Base-by-base conservation (phyloP, 2,329 filamentous ascomycete genomes). In the Ambrosiella xylebori region DNA sequence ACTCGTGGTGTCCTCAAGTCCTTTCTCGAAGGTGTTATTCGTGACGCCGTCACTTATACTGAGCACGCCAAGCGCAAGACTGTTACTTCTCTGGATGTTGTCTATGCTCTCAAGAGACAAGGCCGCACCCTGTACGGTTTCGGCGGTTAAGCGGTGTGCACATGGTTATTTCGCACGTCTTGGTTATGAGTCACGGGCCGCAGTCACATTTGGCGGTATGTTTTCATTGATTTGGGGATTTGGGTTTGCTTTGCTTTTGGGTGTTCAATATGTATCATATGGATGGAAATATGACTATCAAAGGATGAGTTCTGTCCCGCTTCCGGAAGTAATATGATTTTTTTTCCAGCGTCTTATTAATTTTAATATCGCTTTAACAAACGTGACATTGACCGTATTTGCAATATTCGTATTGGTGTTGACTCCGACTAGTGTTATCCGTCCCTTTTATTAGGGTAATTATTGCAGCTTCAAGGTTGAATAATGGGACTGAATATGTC, bases 121-220 rank as follows among this genome's bases (percentile, higher is more conserved):
- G 80, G 80, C 69, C 78, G 85, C 68, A 86, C 86, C 70, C 84
- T 90, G 64, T 91, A 90, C 79, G 86, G 86, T 77, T 90, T 90
- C 80, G 86, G 86, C 79, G 86, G 86, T 80, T 91, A 86, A 82
- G 61, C 59, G 59, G 53, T 53, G 57, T 60, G 13, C 15, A 11
- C 8, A 63, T 62, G 55, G n/a, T 44, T 60, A 2, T 49, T 57
- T 53, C 54, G 56, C 59, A 60, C 59, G 51, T 60, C 47, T 41
- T 62, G 63, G 60, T 63, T 64, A 63, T 64, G 63, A 65, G 60
- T 58, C 56, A 59, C 56, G 56, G 60, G 60, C 57, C 57, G 54
- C 59, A 49, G 41, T 59, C 44, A 55, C 27, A 41, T 44, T 40
- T 40, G 47, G 45, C 52, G 57, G 54, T 55, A 60, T 61, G 57